Percentiles rank a stretch among this genome's conserved stretches.
These are phyloP conservation scores for Pleurozium schreberi DNA, from an alignment of 225 moss, liverwort and hornwort species.

Conservation along the genomic window DNA sequence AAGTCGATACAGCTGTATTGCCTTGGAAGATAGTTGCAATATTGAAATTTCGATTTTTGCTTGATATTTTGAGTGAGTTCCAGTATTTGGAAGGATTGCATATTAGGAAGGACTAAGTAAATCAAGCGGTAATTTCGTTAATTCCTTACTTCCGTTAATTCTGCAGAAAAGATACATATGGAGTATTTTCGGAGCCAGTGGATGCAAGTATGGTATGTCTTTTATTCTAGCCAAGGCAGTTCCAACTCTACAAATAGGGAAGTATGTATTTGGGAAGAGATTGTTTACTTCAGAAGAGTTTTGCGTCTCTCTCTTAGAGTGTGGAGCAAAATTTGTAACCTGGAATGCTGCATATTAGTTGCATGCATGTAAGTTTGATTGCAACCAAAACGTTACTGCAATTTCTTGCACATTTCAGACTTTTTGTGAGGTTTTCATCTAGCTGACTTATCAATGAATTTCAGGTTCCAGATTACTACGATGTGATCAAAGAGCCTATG, in stretches of 20 bases:
- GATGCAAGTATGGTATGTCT: constrained; percentile 64
- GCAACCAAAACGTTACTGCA: background rate
- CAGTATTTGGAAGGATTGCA: background rate
- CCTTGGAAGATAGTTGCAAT: background rate
- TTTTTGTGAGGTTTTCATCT: background rate
- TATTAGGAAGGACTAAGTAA: background rate
- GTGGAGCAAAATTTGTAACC: background rate
- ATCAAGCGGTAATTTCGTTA: background rate
- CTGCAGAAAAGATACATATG: constrained; percentile 96
- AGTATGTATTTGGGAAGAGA: background rate
- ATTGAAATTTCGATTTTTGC: background rate
- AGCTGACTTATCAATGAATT: background rate
- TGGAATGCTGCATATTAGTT: background rate
- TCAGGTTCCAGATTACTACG: constrained; percentile 99
- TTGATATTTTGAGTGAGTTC: background rate
- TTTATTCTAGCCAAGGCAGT: background rate
- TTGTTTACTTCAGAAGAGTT: background rate
- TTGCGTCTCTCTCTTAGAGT: background rate
- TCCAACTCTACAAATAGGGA: background rate
- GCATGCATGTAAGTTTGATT: background rate
- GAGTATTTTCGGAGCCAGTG: constrained; percentile 96
- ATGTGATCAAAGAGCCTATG: constrained; percentile 99
- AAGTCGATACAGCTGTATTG: background rate
- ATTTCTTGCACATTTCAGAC: background rate
- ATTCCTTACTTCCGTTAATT: background rate